phyloP scores from a whole-genome alignment of 352 stramenopile species.

The Phytopythium chamaehyphon region DNA sequence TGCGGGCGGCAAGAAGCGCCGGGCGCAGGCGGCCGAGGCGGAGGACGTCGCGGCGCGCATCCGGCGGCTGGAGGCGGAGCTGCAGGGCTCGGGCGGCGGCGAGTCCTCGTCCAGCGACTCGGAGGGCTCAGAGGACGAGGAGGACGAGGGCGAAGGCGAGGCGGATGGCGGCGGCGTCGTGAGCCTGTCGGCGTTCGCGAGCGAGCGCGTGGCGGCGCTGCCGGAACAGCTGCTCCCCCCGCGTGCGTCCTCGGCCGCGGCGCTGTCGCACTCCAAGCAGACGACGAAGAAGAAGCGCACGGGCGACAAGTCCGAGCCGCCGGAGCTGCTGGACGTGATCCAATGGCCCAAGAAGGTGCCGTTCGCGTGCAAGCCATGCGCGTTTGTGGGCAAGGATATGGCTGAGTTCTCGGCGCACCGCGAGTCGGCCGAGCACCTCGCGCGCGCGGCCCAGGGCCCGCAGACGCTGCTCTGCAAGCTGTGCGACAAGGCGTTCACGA shows the following conservation, averaged over 20 bases:
- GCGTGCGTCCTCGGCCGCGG: constrained; percentile 18
- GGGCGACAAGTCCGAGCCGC: constrained; percentile 21
- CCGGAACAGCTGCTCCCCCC: constrained; percentile 50
- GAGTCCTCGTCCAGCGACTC: constrained; percentile 20
- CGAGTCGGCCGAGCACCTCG: constrained; percentile 40
- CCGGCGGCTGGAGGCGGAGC: constrained; percentile 63
- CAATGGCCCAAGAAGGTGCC: constrained; percentile 71
- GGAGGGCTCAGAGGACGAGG: constrained; percentile 6
- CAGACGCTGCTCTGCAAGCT: constrained; percentile 44
- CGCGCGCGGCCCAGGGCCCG: constrained; percentile 22
- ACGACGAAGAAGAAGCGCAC: constrained; percentile 38
- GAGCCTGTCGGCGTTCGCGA: constrained; percentile 62
- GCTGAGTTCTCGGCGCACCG: constrained; percentile 59
- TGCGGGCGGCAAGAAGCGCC: constrained; percentile 12
- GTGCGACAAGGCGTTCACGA: constrained; percentile 82
- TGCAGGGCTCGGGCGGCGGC: constrained; percentile 23
- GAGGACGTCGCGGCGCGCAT: constrained; percentile 71
- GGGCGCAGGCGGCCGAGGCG: constrained; percentile 5
- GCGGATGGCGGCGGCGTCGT: constrained; percentile 28
- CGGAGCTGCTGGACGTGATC: constrained; percentile 40
- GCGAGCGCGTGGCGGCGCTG: constrained; percentile 59
- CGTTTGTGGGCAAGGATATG: constrained; percentile 71
- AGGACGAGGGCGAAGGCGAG: constrained; percentile 4
- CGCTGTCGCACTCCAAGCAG: constrained; percentile 19
- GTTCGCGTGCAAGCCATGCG: constrained; percentile 79